Conservation (phyloP, 1,139 yeast species). For the Yamadazyma atmosphaerica region DNA sequence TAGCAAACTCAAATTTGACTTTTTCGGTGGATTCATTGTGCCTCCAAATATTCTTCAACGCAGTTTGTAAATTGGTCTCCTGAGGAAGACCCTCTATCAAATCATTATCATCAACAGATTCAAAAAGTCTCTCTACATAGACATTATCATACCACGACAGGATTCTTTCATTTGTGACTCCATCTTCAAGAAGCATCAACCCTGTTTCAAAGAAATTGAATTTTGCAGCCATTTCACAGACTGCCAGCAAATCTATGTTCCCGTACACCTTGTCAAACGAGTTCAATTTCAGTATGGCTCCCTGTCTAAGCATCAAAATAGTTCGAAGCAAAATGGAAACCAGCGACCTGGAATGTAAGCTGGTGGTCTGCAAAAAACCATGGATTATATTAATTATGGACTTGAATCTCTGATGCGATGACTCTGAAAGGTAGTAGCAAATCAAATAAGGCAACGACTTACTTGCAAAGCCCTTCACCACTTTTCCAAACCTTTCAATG, state of each 20-base stretch:
- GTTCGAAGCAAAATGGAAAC: conserved; percentile 17
- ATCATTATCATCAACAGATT: conserved; percentile 59
- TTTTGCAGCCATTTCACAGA: conserved; percentile 37
- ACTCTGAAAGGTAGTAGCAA: conserved; percentile 9
- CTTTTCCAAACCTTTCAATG: not conserved
- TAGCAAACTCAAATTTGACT: conserved; percentile 57
- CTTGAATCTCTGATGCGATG: conserved; percentile 4
- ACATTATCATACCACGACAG: conserved; percentile 15
- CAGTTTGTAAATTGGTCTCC: conserved; percentile 51
- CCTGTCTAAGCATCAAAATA: conserved; percentile 46
- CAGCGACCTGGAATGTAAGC: conserved; percentile 7
- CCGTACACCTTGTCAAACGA: conserved; percentile 36
- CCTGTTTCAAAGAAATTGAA: conserved; percentile 46
- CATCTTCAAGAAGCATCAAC: conserved; percentile 57
- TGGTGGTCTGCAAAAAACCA: conserved; percentile 3
- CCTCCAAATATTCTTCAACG: conserved; percentile 42
- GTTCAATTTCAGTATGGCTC: conserved; percentile 31
- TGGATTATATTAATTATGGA: conserved; percentile 5
- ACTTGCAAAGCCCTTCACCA: not conserved
- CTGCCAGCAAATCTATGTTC: conserved; percentile 27
- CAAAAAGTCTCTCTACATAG: conserved; percentile 42
- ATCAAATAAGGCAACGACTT: conserved; percentile 6
- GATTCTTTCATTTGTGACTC: not conserved
- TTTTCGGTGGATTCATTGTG: conserved; percentile 37
- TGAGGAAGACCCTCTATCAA: conserved; percentile 63